These are phyloP conservation scores for Nitzschia inconspicua DNA, from an alignment of 108 stramenopile species.

Conservation along the genomic window DNA sequence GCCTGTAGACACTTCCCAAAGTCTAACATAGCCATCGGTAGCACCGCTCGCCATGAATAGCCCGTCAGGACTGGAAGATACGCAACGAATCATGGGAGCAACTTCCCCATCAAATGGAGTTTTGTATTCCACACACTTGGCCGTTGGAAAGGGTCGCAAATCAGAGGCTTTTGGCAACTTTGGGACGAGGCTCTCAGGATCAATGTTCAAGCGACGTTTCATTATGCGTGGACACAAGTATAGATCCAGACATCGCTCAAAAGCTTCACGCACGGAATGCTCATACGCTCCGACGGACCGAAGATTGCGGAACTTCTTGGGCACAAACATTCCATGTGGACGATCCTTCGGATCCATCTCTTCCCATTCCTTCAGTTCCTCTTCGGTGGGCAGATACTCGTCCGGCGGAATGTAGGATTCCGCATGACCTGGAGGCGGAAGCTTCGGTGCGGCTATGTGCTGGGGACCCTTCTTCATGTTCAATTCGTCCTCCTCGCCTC, in stretches of 20 bases:
- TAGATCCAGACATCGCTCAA: conserved; percentile 98
- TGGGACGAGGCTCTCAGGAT: conserved; percentile 97
- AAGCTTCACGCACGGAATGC: conserved; percentile 91
- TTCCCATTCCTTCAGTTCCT: conserved; percentile 92
- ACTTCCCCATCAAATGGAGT: conserved; percentile 62
- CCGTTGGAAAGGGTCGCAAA: conserved; percentile 95
- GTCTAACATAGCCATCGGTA: conserved; percentile 83
- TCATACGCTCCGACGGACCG: conserved; percentile 93
- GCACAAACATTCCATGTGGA: conserved; percentile 86
- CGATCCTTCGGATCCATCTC: conserved; percentile 88
- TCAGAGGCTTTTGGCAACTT: conserved; percentile 90
- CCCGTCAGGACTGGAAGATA: conserved; percentile 90
- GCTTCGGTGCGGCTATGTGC: conserved; percentile 97
- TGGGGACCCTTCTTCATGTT: conserved; percentile 86
- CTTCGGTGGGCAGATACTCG: conserved; percentile 94
- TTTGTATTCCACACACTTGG: conserved; percentile 78
- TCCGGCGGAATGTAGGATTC: conserved; percentile 96
- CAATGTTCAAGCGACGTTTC: conserved; percentile 93
- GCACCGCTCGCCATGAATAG: conserved; percentile 93
- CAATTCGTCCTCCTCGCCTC: conserved; percentile 91
- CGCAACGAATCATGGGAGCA: conserved; percentile 65
- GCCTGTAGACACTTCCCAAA: conserved; percentile 96
- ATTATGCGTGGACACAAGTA: conserved; percentile 95
- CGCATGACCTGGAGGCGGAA: conserved; percentile 94
- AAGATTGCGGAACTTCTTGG: conserved; percentile 85